Conservation (phyloP, 2,329 filamentous ascomycete species). For the Aspergillus unguis region DNA sequence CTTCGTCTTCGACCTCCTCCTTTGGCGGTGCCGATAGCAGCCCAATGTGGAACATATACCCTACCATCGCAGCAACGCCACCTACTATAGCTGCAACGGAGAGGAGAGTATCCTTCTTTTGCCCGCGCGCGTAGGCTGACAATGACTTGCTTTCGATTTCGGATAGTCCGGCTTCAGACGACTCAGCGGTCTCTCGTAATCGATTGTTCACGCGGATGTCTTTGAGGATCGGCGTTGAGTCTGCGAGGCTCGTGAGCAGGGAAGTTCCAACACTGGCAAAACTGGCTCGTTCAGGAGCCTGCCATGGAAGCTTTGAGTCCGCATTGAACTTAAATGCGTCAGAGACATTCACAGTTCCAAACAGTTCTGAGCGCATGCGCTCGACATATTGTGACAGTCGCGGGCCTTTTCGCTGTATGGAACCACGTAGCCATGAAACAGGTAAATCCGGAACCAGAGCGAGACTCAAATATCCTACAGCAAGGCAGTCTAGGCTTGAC, state of each 20-base stretch:
- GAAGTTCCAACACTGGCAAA: conserved; percentile 33
- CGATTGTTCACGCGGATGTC: conserved; percentile 37
- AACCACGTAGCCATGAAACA: conserved; percentile 60
- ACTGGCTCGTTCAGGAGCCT: conserved; percentile 31
- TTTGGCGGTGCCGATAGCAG: conserved; percentile 17
- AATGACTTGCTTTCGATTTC: conserved; percentile 25
- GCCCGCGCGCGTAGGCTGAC: conserved; percentile 21
- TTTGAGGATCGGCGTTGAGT: conserved; percentile 36
- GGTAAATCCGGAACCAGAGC: conserved; percentile 63
- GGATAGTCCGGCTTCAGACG: conserved; percentile 24
- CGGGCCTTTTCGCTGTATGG: conserved; percentile 51
- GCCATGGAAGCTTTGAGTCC: conserved; percentile 37
- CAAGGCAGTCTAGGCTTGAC: conserved; percentile 72
- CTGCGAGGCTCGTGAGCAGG: conserved; percentile 33
- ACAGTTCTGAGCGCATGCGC: conserved; percentile 37
- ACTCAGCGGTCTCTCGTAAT: conserved; percentile 33
- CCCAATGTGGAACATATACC: conserved; percentile 36
- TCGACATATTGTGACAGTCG: conserved; percentile 46
- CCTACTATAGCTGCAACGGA: conserved; percentile 36
- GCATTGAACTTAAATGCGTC: conserved; percentile 19
- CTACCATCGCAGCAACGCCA: conserved; percentile 34
- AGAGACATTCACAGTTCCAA: conserved; percentile 30
- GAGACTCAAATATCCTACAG: conserved; percentile 73
- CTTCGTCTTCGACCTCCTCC: conserved; percentile 15
- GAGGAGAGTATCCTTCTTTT: conserved; percentile 34